Evolutionary conservation across 176 grass and related monocot genomes (phyloP), one percentile per base, ranked within the genome.

Genomic region (Aegilops tauschii): DNA sequence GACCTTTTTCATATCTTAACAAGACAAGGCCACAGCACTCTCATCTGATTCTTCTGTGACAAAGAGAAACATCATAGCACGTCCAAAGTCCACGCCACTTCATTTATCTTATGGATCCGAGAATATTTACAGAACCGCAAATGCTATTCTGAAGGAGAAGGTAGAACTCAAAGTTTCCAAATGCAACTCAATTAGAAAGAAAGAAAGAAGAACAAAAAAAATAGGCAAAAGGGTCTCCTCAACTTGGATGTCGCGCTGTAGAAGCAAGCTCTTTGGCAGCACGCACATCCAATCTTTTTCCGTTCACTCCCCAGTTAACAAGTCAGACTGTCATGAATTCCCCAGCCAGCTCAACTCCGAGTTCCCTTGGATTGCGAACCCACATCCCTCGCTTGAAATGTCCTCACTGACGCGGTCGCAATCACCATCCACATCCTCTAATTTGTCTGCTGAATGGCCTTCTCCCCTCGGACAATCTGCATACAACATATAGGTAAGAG

Each of bases 401-500:
- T 21, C 45, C 77, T 72, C 67, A 72, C 65, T 16, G 14, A 56
- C 9, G 20, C 35, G 44, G 27, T 82, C 78, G 67, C 72, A 79
- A 9, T 35, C 27, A 56, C 64, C 78, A 47, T 63, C 27, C 35
- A 70, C 50, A 45, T 82, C 14, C 36, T 63, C 71, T 88, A 88
- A 18, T 83, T 61, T 20, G 79, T 37, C 62, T 80, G 86, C 63
- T 91, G 90, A 42, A 85, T 77, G 17, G 80, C 77, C 37, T 92
- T 92, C 80, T 92, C 91, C 63, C 80, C 91, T 36, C 80, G 80
- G 42, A 92, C 61, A 80, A 90, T 85, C 91, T 93, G 65, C 17
- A 85, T 20, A 78, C 16, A 39, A 27, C 12, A 80, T 37, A 87
- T 70, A 80, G 64, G 37, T 65, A 52, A 76, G 59, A 45, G 0